Base-by-base conservation (phyloP, 371 early-diverging fungal species). In the Actinomortierella ambigua region DNA sequence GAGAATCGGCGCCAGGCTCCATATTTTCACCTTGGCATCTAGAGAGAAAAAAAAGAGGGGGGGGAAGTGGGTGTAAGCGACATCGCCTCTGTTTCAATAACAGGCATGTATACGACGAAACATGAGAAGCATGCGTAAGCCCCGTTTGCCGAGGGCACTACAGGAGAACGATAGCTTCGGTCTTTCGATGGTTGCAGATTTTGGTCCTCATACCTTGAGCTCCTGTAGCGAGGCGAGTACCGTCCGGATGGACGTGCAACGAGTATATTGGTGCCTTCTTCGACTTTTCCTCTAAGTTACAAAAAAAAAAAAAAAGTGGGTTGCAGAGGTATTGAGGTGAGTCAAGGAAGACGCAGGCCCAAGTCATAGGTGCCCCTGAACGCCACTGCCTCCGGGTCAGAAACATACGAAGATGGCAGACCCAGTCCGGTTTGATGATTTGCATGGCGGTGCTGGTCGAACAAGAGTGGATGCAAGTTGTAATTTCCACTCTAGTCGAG, bases 21-120 rank as follows among this genome's bases (percentile, higher is more conserved):
- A 95, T 42, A 96, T 84, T 63, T 88, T 91, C 52, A 95, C 85
- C 57, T 88, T 92, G 47, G 84, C 82, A 79, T 94, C 95, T 91
- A 83, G 22, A 28, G 44, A 50, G 51, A 20, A 47, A 49, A 29
- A 50, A 13, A 34, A 13, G 17, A 22, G 20, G 27, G 18, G n/a
- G n/a, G n/a, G n/a, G n/a, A n/a, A n/a, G n/a, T n/a, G n/a, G 29
- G 75, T 55, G 34, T 50, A 15, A 34, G 11, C 34, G 34, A 6
- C 34, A 34, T 34, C 34, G 11, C 4, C 34, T 6, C 11, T 6
- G 34, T 4, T 4, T 34, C 34, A 34, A 6, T 34, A 34, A n/a
- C n/a, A n/a, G n/a, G n/a, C n/a, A n/a, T n/a, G n/a, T n/a, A n/a
- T n/a, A n/a, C n/a, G n/a, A n/a, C n/a, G n/a, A n/a, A n/a, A n/a